Evolutionary conservation across 2,329 filamentous ascomycete genomes (phyloP), one percentile per base, ranked within the genome.

Genomic region (Cladosporium sphaerospermum): DNA sequence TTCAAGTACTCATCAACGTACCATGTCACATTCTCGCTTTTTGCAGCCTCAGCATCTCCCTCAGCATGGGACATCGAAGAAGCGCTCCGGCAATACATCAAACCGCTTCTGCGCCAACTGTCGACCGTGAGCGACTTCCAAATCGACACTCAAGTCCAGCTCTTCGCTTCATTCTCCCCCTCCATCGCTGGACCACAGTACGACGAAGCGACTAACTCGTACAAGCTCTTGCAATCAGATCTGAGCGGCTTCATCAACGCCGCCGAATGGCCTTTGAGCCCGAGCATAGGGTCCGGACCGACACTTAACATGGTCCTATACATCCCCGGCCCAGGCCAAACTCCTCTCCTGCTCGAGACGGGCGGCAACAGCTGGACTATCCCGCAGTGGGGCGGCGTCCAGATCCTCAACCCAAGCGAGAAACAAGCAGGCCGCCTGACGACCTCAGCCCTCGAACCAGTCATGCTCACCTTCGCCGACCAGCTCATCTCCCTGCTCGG

Each of bases 261-360:
- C 2, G 93, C 93, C 2, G 93, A 99, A 72, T 99, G 93, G 93
- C 93, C 93, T 0, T 73, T 99, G 2, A 95, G 88, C 57, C 92
- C 92, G 0, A 96, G 89, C 53, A 97, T 99, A 60, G 93, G 91
- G 40, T 84, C 83, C 14, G 92, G 92, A 0, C 93, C 93, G 1
- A 99, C 93, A 0, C 84, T 99, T 65, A 97, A 99, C 71, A 97
- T 99, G 67, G 84, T 97, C 53, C 78, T 97, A 28, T 99, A 93
- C 64, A 83, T 95, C 7, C 89, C 91, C 5, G 83, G 88, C 54
- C 81, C 86, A 54, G 72, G 72, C 6, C 78, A 83, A 56, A 78
- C 78, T 3, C 84, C 83, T 10, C 71, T 86, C 33, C 61, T 80
- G 7, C 76, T 86, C 43, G 78, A 79, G 53, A 81, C 75, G 57